Percentiles rank a stretch among this genome's conserved stretches.
Evolutionary conservation across 257 asterid genomes (phyloP).

Genomic region (Salvia rosmarinus): DNA sequence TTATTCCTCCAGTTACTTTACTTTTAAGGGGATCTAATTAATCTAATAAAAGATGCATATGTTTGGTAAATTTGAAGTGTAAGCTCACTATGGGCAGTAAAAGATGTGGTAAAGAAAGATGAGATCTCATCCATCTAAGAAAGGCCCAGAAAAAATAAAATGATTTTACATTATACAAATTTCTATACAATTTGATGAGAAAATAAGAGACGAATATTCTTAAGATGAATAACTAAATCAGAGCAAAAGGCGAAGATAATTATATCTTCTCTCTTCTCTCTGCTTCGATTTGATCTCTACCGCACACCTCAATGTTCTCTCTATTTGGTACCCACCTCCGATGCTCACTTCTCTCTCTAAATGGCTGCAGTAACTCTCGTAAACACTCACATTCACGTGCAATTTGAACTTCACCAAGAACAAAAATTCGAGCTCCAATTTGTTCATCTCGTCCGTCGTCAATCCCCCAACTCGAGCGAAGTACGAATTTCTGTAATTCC

Average conservation of each 20-base stretch:
- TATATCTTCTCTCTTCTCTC: constrained; percentile 38
- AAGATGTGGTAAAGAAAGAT: not conserved
- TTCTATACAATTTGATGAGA: constrained; percentile 33
- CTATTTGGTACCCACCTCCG: constrained; percentile 95
- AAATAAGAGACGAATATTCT: no score
- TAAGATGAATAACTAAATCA: no score
- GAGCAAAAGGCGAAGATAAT: constrained; percentile 39
- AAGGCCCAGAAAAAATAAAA: not conserved
- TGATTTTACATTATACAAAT: constrained; percentile 7
- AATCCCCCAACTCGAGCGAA: constrained; percentile 93
- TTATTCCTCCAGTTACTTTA: no score
- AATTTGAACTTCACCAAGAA: constrained; percentile 82
- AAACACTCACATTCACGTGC: constrained; percentile 92
- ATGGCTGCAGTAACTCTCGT: constrained; percentile 88
- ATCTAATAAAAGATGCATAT: no score
- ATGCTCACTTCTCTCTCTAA: constrained; percentile 91
- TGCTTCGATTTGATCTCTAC: constrained; percentile 76
- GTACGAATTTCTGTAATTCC: constrained; percentile 92
- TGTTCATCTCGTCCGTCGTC: constrained; percentile 61
- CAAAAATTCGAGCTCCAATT: constrained; percentile 67
- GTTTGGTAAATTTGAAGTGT: no score
- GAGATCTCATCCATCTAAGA: not conserved
- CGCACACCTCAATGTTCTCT: constrained; percentile 89
- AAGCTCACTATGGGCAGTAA: no score
- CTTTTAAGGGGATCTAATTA: no score